Evolutionary conservation across 2,329 filamentous ascomycete genomes (phyloP).

Genomic region (Ophiocordyceps australis): DNA sequence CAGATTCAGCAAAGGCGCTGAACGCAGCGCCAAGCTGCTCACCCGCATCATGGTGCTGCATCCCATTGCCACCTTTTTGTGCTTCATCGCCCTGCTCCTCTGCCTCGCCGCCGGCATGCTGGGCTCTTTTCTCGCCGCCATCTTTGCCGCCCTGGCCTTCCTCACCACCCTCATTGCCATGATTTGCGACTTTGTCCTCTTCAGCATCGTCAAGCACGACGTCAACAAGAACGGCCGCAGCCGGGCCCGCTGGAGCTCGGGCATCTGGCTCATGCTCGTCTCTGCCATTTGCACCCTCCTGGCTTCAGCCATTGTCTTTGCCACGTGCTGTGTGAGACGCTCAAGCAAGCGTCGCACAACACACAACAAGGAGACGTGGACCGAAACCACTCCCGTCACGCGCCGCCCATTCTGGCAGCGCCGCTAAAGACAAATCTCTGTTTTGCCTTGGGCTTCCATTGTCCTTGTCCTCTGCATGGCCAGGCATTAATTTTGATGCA

Average conservation of each 20-base stretch:
- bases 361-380: slow-evolving; percentile 10
- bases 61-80: slow-evolving; percentile 36
- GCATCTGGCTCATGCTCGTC: slow-evolving; percentile 40
- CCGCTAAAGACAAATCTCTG: background rate
- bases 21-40: slow-evolving; percentile 25
- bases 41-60: slow-evolving; percentile 44
- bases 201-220: slow-evolving; percentile 31
- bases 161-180: slow-evolving; percentile 29
- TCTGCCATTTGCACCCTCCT: slow-evolving; percentile 35
- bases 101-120: slow-evolving; percentile 31
- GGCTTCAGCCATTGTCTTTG: slow-evolving; percentile 36
- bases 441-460: too few relatives aligned
- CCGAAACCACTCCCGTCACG: slow-evolving; percentile 2
- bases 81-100: slow-evolving; percentile 40
- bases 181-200: slow-evolving; percentile 38
- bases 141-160: slow-evolving; percentile 31
- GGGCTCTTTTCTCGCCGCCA: slow-evolving; percentile 30
- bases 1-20: slow-evolving; percentile 21
- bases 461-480: too few relatives aligned
- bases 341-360: slow-evolving; percentile 11
- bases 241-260: slow-evolving; percentile 30
- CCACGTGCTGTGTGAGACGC: slow-evolving; percentile 41
- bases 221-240: slow-evolving; percentile 29
- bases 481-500: too few relatives aligned
- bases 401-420: slow-evolving; percentile 6